Evolutionary conservation across 352 stramenopile species (phyloP), one percentile per base, ranked within the genome.

Genomic region (Globisporangium nunn): DNA sequence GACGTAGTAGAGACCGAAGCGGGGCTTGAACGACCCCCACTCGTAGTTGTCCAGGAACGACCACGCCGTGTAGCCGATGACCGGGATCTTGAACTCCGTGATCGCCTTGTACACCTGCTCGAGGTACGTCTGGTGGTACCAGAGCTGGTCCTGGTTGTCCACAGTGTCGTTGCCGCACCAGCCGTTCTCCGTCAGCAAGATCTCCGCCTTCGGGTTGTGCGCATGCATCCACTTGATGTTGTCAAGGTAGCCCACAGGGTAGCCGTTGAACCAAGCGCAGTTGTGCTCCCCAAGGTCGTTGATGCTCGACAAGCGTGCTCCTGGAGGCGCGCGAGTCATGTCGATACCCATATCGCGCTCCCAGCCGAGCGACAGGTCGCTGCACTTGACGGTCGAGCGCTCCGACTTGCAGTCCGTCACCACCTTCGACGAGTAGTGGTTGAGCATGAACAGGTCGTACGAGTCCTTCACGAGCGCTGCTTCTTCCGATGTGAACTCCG

Each of bases 11-110:
- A 48, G 17, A 28, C 69, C 68, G 48, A 71, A 84, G 53, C 43
- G 43, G 8, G 86, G 75, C 49, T 82, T 72, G 57, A 81, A 88
- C 12, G 75, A 85, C 1, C 91, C 77, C 92, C 43, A 48, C 68
- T 98, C 94, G 66, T 96, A 98, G 61, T 98, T 98, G 64, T 98
- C 90, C 45, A 98, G 60, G 44, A 98, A 86, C 50, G 81, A 94
- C 95, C 91, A 98, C 12, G 81, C 88, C 68, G 90, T 98, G 70
- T 97, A 98, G 5, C 89, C 93, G 52, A 86, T 72, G 35, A 98
- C 62, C 29, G 79, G 71, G 47, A 93, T 85, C 8, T 81, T 70
- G 8, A 86, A 61, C 29, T 88, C 67, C 3, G 63, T 61, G 10
- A 88, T 70, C 35, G 72, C 80, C 54, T 63, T 74, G 63, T 88